These are phyloP conservation scores for Chenopodium suecicum DNA, from an alignment of 148 eudicot genomes.

Conservation along the genomic window DNA sequence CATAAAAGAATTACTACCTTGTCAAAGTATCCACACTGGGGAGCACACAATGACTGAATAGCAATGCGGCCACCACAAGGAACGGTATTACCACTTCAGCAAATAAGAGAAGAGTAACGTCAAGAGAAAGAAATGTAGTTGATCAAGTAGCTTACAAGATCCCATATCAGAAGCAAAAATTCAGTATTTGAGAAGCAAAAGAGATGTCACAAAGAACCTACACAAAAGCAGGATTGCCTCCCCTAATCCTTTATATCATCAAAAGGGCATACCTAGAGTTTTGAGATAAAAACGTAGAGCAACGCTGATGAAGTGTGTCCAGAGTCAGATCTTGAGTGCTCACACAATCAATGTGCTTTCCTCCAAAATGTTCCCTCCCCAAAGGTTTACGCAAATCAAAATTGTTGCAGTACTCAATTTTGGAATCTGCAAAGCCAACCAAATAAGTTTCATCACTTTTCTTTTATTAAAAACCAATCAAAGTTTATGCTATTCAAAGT, in stretches of 20 bases:
- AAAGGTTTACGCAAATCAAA: conserved; percentile 92
- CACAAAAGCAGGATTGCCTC: neutral
- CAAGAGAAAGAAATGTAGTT: neutral
- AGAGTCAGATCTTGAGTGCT: conserved; percentile 56
- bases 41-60: conserved; percentile 87
- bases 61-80: conserved; percentile 72
- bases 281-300: conserved; percentile 68
- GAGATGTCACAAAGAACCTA: neutral
- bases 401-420: conserved; percentile 73
- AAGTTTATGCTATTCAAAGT: neutral
- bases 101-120: conserved; percentile 11
- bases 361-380: conserved; percentile 63
- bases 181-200: neutral
- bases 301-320: conserved; percentile 53
- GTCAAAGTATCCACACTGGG: conserved; percentile 78
- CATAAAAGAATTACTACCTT: conserved; percentile 35
- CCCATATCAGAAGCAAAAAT: neutral
- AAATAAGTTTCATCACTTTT: conserved; percentile 4
- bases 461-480: neutral
- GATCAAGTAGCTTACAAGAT: conserved; percentile 4
- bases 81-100: conserved; percentile 45
- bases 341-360: conserved; percentile 60
- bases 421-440: conserved; percentile 50
- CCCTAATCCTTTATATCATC: too few species aligned
- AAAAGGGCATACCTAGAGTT: conserved; percentile 46